Evolutionary conservation across 352 stramenopile species (phyloP).

Genomic region (Phytophthora uliginosa): DNA sequence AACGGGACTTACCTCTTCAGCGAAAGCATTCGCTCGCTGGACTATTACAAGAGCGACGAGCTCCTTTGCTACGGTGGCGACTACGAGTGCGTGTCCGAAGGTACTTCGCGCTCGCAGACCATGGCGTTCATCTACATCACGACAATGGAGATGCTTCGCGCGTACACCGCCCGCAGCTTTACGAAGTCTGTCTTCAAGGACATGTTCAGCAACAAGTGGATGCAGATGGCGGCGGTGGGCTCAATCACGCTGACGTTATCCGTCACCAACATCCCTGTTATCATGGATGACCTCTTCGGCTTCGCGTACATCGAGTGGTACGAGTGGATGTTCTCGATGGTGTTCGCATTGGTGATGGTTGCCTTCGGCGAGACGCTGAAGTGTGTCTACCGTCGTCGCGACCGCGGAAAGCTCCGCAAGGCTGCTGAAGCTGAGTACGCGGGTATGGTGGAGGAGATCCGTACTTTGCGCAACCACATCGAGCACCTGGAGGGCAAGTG

Average conservation of each 20-base stretch:
- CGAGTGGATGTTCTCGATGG: slow-evolving; percentile 80
- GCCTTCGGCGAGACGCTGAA: slow-evolving; percentile 80
- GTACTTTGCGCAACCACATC: slow-evolving; percentile 64
- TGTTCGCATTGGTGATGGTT: slow-evolving; percentile 77
- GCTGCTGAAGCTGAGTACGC: slow-evolving; percentile 55
- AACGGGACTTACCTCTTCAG: slow-evolving; percentile 54
- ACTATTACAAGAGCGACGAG: slow-evolving; percentile 53
- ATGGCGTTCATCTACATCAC: slow-evolving; percentile 87
- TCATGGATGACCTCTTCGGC: slow-evolving; percentile 76
- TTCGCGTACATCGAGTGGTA: slow-evolving; percentile 80
- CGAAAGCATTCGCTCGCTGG: slow-evolving; percentile 38
- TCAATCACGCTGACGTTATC: slow-evolving; percentile 68
- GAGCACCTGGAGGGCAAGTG: slow-evolving; percentile 72
- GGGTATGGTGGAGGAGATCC: slow-evolving; percentile 65
- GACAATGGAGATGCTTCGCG: slow-evolving; percentile 78
- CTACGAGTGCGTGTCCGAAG: slow-evolving; percentile 71
- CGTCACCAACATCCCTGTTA: slow-evolving; percentile 75
- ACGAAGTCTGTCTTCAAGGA: slow-evolving; percentile 79
- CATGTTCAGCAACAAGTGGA: slow-evolving; percentile 85
- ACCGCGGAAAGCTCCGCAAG: slow-evolving; percentile 52
- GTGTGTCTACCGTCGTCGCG: slow-evolving; percentile 64
- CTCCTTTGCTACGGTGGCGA: slow-evolving; percentile 59
- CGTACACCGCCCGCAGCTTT: slow-evolving; percentile 84
- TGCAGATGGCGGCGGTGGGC: slow-evolving; percentile 75
- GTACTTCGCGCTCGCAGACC: slow-evolving; percentile 72